Conservation (phyloP, 192 early-diverging fungal genomes). For the Backusella parvicylindrica region DNA sequence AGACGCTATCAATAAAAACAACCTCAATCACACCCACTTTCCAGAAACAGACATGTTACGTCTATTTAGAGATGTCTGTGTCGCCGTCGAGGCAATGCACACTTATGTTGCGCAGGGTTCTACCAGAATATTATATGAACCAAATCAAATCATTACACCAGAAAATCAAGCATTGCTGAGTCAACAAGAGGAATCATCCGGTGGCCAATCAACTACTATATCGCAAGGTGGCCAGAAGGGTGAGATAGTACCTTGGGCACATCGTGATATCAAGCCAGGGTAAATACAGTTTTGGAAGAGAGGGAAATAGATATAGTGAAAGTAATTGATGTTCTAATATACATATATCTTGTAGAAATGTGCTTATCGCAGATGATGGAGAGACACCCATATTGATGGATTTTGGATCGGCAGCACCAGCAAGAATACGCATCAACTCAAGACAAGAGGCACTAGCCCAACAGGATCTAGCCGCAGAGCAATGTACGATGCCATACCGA, state of each 20-base stretch:
- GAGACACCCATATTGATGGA: slow-evolving; percentile 72
- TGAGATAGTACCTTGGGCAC: slow-evolving; percentile 53
- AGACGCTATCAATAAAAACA: slow-evolving; percentile 53
- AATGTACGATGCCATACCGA: slow-evolving; percentile 72
- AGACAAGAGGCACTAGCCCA: slow-evolving; percentile 59
- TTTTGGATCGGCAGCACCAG: slow-evolving; percentile 65
- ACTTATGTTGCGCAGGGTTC: slow-evolving; percentile 52
- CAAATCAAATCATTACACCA: slow-evolving; percentile 55
- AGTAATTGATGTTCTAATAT: neutral
- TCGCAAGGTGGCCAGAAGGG: slow-evolving; percentile 10
- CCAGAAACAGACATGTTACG: slow-evolving; percentile 54
- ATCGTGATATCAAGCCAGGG: slow-evolving; percentile 77
- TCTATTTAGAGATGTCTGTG: slow-evolving; percentile 57
- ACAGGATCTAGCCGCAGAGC: slow-evolving; percentile 66
- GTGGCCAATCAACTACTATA: neutral
- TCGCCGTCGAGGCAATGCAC: slow-evolving; percentile 57
- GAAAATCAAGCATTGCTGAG: slow-evolving; percentile 40
- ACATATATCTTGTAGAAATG: slow-evolving; percentile 41
- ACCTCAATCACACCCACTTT: slow-evolving; percentile 46
- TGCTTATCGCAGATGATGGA: slow-evolving; percentile 64
- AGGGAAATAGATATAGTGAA: no score
- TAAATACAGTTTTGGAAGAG: slow-evolving; percentile 3
- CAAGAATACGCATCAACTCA: slow-evolving; percentile 51
- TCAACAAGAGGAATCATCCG: neutral
- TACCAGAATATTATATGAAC: slow-evolving; percentile 52